Conservation (phyloP, 1,139 yeast genomes). For the Debaryomyces coudertii region DNA sequence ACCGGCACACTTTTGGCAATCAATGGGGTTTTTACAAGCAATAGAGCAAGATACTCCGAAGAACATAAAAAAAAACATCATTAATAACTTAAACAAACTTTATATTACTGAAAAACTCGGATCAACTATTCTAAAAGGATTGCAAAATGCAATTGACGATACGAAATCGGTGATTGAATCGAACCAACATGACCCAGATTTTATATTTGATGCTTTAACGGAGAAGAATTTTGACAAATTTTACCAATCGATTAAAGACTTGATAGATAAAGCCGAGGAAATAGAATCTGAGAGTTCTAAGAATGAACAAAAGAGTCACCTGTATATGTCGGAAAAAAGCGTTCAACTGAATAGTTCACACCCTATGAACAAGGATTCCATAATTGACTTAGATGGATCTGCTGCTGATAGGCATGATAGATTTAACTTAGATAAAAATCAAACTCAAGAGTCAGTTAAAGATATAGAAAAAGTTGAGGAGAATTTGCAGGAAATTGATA, state of each 20-base stretch:
- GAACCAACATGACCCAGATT: slow-evolving; percentile 31
- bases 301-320: slow-evolving; percentile 15
- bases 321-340: slow-evolving; percentile 22
- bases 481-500: slow-evolving; percentile 37
- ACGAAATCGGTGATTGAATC: slow-evolving; percentile 32
- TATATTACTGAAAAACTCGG: slow-evolving; percentile 34
- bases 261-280: slow-evolving; percentile 30
- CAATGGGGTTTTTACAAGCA: slow-evolving; percentile 56
- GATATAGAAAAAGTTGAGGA: slow-evolving; percentile 19
- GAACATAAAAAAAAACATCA: slow-evolving; percentile 56
- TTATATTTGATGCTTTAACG: slow-evolving; percentile 46
- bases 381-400: slow-evolving; percentile 5
- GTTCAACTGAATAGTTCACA: slow-evolving; percentile 4
- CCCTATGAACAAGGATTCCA: slow-evolving; percentile 7
- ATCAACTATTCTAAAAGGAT: slow-evolving; percentile 33
- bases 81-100: slow-evolving; percentile 57
- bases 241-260: slow-evolving; percentile 29
- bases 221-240: slow-evolving; percentile 53
- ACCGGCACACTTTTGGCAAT: slow-evolving; percentile 60
- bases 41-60: slow-evolving; percentile 57
- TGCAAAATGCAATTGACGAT: slow-evolving; percentile 38
- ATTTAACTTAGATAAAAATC: background rate
- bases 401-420: slow-evolving; percentile 12
- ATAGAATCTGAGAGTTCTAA: slow-evolving; percentile 21
- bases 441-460: slow-evolving; percentile 5